Evolutionary conservation across 345 rosid genomes (phyloP), one percentile per base, ranked within the genome.

Genomic region (Salix exigua): DNA sequence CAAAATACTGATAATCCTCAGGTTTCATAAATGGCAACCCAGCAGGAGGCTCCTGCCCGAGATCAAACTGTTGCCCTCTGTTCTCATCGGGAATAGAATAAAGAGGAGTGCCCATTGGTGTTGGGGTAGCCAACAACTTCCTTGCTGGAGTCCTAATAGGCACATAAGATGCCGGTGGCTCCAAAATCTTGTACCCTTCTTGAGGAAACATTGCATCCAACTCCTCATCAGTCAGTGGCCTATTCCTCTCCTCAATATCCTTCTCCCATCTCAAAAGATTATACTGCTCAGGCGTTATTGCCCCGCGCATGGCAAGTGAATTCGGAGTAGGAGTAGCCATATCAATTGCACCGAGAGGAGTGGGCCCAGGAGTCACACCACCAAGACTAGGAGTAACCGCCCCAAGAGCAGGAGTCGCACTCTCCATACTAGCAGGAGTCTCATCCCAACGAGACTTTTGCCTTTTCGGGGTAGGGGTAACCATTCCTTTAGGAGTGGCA

Each of bases 381-480:
- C 98, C 97, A 1, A 88, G 87, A 91, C 63, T 58, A 58, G 98
- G 99, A 70, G 99, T 96, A 19, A 88, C 86, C 37, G 98, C 99
- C 62, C 98, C 97, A 1, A 88, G 87, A 91, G 91, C 81, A 4
- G 99, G 99, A 4, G 99, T 96, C 13, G 94, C 99, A 85, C 98
- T 92, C 30, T 92, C 97, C 97, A 96, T 94, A 42, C 95, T 92
- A 2, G 97, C 99, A 0, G 99, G 99, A 1, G 98, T 96, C 86
- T 94, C 99, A 53, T 96, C 99, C 99, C 99, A 96, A 74, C 99
- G 89, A 2, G 99, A 92, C 48, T 98, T 88, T 82, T 96, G 99
- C 50, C 92, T 84, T 76, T 96, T 96, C 0, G 98, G 99, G 0
- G 99, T 96, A 0, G 98, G 97, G 1, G 98, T 93, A 12, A 85